Conservation (phyloP, 2,329 filamentous ascomycete species). For the Neofusicoccum sp. region DNA sequence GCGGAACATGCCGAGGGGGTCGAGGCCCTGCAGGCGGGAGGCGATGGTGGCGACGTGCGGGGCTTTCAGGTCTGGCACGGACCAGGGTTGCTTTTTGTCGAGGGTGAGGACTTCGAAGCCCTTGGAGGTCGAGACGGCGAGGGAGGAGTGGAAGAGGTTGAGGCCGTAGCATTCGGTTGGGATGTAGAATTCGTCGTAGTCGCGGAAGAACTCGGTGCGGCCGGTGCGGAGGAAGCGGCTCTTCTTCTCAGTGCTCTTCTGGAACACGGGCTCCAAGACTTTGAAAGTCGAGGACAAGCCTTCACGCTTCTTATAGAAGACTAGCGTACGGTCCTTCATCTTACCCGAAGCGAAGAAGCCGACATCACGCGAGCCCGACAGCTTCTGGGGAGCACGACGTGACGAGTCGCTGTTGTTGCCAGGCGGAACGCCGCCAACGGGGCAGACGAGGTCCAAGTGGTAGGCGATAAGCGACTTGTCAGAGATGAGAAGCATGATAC, state of each 20-base stretch:
- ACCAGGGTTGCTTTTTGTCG: constrained; percentile 95
- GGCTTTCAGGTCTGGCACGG: constrained; percentile 80
- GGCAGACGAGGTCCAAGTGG: constrained; percentile 79
- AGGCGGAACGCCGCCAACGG: constrained; percentile 53
- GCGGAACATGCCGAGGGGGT: constrained; percentile 93
- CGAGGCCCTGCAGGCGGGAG: constrained; percentile 74
- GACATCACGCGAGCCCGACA: constrained; percentile 84
- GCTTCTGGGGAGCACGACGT: constrained; percentile 83
- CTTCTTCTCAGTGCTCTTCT: constrained; percentile 85
- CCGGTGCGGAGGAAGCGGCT: constrained; percentile 68
- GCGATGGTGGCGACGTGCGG: constrained; percentile 82
- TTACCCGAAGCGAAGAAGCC: constrained; percentile 93
- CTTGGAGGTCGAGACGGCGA: constrained; percentile 85
- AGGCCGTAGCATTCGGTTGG: constrained; percentile 92
- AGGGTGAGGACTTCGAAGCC: constrained; percentile 95
- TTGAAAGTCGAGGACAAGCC: constrained; percentile 90
- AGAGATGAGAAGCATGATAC: constrained; percentile 83
- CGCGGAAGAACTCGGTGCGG: constrained; percentile 90
- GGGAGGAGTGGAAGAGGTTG: constrained; percentile 92
- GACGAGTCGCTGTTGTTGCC: constrained; percentile 63
- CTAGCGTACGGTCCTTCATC: constrained; percentile 93
- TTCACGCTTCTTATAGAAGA: constrained; percentile 97
- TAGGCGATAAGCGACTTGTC: constrained; percentile 92
- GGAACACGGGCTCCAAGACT: constrained; percentile 91
- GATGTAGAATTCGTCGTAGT: constrained; percentile 98